Evolutionary conservation across 768 basidiomycete genomes (phyloP), one percentile per base, ranked within the genome.

Genomic region (Cytidiella melzeri): DNA sequence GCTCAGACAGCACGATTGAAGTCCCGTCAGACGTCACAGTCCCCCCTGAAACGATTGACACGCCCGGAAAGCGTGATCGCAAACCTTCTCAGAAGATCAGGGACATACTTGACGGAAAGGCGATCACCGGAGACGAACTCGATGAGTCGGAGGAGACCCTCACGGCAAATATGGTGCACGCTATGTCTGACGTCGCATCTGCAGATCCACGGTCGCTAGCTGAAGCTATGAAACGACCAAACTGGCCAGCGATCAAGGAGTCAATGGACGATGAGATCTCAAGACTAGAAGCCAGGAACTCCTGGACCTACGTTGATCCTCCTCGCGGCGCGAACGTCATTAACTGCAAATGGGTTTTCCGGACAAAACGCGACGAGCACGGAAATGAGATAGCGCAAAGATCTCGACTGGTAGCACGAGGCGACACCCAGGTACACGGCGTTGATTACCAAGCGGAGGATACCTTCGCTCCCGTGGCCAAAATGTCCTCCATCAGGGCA

Each of bases 341-440:
- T 4, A 26, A 36, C 41, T 42, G 19, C 12, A 15, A 12, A 18
- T 47, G 45, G 7, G 27, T 47, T 24, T 34, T 19, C 46, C n/a
- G 23, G 23, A 42, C 40, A 20, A 48, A 50, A 21, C 18, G 24
- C 40, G 48, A 49, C 24, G 41, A 6, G n/a, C 23, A 5, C 13
- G 30, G 24, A 12, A 11, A 15, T 12, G 21, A 34, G n/a, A 25
- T 41, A 2, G 39, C 24, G 20, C 34, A 42, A n/a, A 39, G 48
- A 10, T 39, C 48, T 3, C 48, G 26, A n/a, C 48, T 49, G 20
- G 48, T 49, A 23, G 62, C 66, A 0, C 55, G 59, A 28, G 69
- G 70, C 0, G 66, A 55, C 54, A 48, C 56, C 2, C 69, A 70
- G 44, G 53, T 63, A 3, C 52, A 47, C 3, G 61, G 64, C 18